Evolutionary conservation across 495 filamentous ascomycete species (phyloP), one percentile per base, ranked within the genome.

Genomic region (Penicillium dipodomyicola): DNA sequence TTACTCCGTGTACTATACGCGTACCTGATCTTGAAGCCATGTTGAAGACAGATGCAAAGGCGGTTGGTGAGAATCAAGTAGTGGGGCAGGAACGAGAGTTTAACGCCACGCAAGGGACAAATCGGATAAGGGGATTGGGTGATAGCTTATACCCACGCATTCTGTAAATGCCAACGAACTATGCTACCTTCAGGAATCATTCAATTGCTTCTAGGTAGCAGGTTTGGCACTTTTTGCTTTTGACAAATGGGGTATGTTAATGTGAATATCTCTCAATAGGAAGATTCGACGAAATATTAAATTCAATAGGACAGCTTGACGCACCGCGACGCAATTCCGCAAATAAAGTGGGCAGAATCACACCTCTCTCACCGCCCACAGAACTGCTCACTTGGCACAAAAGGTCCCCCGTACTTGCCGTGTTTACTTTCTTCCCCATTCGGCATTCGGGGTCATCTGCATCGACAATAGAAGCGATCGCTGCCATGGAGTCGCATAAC

Each of bases 401-500:
- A 30, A n/a, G 14, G 51, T 7, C 25, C 2, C 33, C 65, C 66
- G 58, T 32, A 72, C 20, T 17, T n/a, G 9, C 58, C 49, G 54
- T 77, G 74, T 77, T 78, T 78, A 78, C 75, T 63, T 71, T 77
- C 68, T 74, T 69, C 73, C 72, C 57, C 51, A 69, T 77, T 70
- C 49, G 73, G 72, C 60, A 50, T 59, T 45, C 17, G 40, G 22
- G 58, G 52, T 56, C 54, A 54, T 47, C 54, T 52, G 46, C 56
- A 63, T 57, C 46, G 53, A 49, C 49, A 65, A 52, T 30, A 19
- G 6, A 39, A 52, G 35, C 17, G 42, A 39, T 39, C 56, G 50
- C 40, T 46, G 69, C 62, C 67, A 94, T 94, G 85, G 91, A 95
- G 67, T 71, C 82, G 52, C 83, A 87, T 54, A 93, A 89, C 73